These are phyloP conservation scores for Thalassiosira ordinaria DNA, from an alignment of 352 stramenopile species.

Conservation along the genomic window DNA sequence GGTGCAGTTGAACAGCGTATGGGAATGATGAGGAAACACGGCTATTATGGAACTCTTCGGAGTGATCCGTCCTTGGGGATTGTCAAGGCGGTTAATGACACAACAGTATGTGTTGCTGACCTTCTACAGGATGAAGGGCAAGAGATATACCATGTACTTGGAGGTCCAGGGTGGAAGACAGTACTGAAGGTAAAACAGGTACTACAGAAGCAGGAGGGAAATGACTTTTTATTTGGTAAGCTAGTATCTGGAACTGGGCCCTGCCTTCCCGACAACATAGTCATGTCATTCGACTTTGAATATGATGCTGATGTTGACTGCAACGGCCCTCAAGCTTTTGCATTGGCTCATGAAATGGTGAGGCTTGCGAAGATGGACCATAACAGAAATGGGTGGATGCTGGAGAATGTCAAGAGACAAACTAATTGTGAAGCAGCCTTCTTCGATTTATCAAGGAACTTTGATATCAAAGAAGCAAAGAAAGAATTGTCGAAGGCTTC, in stretches of 20 bases:
- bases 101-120: background rate
- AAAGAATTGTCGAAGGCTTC: conserved; percentile 10
- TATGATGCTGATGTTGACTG: conserved; percentile 1
- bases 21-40: background rate
- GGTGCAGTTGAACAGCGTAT: background rate
- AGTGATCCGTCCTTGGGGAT: background rate
- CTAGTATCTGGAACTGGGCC: background rate
- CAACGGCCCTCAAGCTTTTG: conserved; percentile 7
- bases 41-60: conserved; percentile 4
- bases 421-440: background rate
- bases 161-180: conserved; percentile 9
- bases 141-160: background rate
- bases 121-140: conserved; percentile 2
- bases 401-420: conserved; percentile 13
- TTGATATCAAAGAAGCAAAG: conserved; percentile 7
- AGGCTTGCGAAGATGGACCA: conserved; percentile 3
- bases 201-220: background rate
- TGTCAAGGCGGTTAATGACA: background rate
- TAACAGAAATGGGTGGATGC: conserved; percentile 11
- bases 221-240: conserved; percentile 14
- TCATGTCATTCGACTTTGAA: conserved; percentile 14
- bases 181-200: conserved; percentile 1
- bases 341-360: conserved; percentile 14
- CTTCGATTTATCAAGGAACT: conserved; percentile 1
- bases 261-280: conserved; percentile 3